Evolutionary conservation across 2,329 filamentous ascomycete genomes (phyloP).

Genomic region (Onygena corvina): DNA sequence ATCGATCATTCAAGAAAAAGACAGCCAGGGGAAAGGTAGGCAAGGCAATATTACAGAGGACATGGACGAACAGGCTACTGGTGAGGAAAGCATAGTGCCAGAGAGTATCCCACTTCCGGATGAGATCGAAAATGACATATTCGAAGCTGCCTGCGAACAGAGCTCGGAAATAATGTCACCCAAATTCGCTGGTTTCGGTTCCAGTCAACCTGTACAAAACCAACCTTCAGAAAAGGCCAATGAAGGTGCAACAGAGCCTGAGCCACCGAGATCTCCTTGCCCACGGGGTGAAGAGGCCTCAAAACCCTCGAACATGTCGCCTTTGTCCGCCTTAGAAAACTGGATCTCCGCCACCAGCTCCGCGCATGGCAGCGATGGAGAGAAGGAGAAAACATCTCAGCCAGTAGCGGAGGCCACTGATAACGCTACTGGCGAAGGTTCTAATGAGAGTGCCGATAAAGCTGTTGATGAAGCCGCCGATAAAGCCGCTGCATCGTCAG

Average conservation of each 20-base stretch:
- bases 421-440: background rate
- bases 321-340: constrained; percentile 7
- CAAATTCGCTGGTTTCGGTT: constrained; percentile 1
- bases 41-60: background rate
- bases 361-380: constrained; percentile 8
- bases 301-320: constrained; percentile 11
- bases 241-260: background rate
- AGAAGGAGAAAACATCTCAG: background rate
- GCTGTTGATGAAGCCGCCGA: no score
- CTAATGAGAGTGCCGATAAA: no score
- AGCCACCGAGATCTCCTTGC: background rate
- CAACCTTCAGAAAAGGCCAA: background rate
- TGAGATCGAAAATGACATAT: background rate
- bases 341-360: constrained; percentile 14
- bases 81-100: background rate
- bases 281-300: background rate
- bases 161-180: constrained; percentile 1
- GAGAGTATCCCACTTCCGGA: background rate
- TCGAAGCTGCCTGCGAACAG: background rate
- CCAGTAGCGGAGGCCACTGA: background rate
- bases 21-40: no score
- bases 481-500: no score
- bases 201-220: background rate
- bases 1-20: no score
- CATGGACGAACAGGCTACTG: background rate